Evolutionary conservation across 768 basidiomycete species (phyloP).

Genomic region (Psilocybe cubensis): DNA sequence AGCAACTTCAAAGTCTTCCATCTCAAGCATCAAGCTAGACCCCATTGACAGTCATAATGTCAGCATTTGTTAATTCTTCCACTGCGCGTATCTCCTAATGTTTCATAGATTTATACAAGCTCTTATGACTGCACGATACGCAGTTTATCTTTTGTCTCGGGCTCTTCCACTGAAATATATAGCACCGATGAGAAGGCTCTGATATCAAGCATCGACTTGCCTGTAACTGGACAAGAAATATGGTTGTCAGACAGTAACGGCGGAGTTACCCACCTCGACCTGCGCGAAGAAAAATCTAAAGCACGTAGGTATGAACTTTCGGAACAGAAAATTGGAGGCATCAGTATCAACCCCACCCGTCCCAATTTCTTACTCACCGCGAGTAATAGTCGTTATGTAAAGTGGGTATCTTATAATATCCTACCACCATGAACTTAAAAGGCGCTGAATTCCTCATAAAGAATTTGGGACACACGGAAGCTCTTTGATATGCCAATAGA

Average conservation of each 20-base stretch:
- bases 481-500: slow-evolving; percentile 46
- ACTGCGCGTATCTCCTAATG: background rate
- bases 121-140: slow-evolving; percentile 85
- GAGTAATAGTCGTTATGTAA: slow-evolving; percentile 73
- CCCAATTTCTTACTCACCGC: slow-evolving; percentile 73
- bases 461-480: slow-evolving; percentile 83
- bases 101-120: slow-evolving; percentile 70
- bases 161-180: slow-evolving; percentile 71
- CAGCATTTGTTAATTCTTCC: slow-evolving; percentile 19
- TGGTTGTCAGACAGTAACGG: slow-evolving; percentile 82
- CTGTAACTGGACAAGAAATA: slow-evolving; percentile 73
- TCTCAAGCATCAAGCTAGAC: slow-evolving; percentile 78
- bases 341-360: slow-evolving; percentile 77
- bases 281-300: slow-evolving; percentile 63
- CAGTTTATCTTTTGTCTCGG: slow-evolving; percentile 70
- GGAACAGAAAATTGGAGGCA: slow-evolving; percentile 74
- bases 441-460: no score
- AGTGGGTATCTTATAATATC: slow-evolving; percentile 54
- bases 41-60: slow-evolving; percentile 78
- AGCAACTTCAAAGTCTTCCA: slow-evolving; percentile 75
- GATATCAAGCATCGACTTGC: slow-evolving; percentile 72
- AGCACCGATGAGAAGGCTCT: slow-evolving; percentile 57
- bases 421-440: no score
- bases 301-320: slow-evolving; percentile 67
- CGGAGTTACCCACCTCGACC: slow-evolving; percentile 75